Evolutionary conservation across 352 stramenopile species (phyloP), one percentile per base, ranked within the genome.

Genomic region (Blastocystis sp.): DNA sequence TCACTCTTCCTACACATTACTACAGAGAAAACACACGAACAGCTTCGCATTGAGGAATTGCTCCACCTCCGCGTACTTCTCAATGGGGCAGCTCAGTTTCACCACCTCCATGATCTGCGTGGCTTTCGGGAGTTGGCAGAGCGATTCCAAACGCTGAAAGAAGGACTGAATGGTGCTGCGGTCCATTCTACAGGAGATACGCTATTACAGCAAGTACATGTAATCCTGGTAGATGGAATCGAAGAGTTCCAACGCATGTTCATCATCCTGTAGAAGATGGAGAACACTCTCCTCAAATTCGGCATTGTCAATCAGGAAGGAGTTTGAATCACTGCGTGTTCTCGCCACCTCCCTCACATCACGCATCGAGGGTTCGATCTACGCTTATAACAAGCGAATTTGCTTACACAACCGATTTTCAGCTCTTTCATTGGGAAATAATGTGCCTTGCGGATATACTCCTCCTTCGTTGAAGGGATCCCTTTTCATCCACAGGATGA

Each of bases 291-390:
- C 52, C 11, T 79, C 69, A 43, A 79, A 79, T 54, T 79, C 69
- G 2, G 69, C 28, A 40, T 60, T 7, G n/a, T 79, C 69, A 19
- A 79, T 64, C 3, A 42, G 62, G 3, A 79, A 11, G 7, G 69
- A 79, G 45, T 62, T 79, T 14, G 69, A 79, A 48, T 79, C 69
- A 34, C 69, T 79, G 57, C 69, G 42, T 21, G 69, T 79, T 61
- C 69, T 14, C 19, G 69, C 19, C 17, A 61, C 6, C 28, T 17
- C 40, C 4, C 40, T 40, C 57, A 79, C 60, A 28, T 17, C 60
- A 2, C 60, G 21, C 3, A 52, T 62, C 43, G 66, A 57, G 2
- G 66, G 21, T 57, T 76, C 66, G 14, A 14, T 76, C 69, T 79
- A 9, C 11, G 24, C 40, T 40, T 24, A 28, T 64, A 14, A 28